Evolutionary conservation across 805 yeast genomes (phyloP).

Genomic region (Grigorovia transvaalensis): DNA sequence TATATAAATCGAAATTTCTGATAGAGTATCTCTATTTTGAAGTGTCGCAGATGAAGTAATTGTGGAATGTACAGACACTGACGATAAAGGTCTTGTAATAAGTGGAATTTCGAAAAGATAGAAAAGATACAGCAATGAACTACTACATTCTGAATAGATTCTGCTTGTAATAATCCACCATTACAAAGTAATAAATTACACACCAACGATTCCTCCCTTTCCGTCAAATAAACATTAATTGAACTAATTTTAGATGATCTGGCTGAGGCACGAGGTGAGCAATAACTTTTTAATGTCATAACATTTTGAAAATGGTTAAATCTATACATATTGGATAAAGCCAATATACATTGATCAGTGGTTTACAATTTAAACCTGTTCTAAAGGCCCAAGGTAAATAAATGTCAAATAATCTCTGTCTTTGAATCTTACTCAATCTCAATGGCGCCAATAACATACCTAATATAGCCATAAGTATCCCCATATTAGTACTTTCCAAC

Average conservation of each 20-base stretch:
- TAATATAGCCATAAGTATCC: slow-evolving; percentile 90
- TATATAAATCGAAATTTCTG: too few relatives aligned
- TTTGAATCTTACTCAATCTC: slow-evolving; percentile 54
- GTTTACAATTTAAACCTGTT: slow-evolving; percentile 62
- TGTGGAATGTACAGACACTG: slow-evolving; percentile 14
- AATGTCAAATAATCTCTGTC: slow-evolving; percentile 49
- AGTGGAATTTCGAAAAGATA: slow-evolving; percentile 25
- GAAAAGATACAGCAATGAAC: slow-evolving; percentile 16
- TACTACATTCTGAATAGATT: slow-evolving; percentile 19
- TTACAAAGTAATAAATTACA: slow-evolving; percentile 22
- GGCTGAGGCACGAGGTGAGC: slow-evolving; percentile 12
- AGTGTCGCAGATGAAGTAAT: too few relatives aligned
- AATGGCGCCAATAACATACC: slow-evolving; percentile 88
- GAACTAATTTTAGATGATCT: slow-evolving; percentile 24
- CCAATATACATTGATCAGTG: slow-evolving; percentile 86
- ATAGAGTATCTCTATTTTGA: too few relatives aligned
- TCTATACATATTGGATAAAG: slow-evolving; percentile 14
- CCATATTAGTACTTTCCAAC: slow-evolving; percentile 83
- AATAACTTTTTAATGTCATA: slow-evolving; percentile 16
- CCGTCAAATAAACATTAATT: slow-evolving; percentile 12
- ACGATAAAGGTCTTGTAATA: slow-evolving; percentile 23
- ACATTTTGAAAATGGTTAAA: slow-evolving; percentile 11
- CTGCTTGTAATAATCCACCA: slow-evolving; percentile 24
- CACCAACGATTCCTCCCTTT: slow-evolving; percentile 21
- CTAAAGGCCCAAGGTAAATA: slow-evolving; percentile 83